Conservation (phyloP, 768 basidiomycete species). For the Rhizopogon vulgaris region DNA sequence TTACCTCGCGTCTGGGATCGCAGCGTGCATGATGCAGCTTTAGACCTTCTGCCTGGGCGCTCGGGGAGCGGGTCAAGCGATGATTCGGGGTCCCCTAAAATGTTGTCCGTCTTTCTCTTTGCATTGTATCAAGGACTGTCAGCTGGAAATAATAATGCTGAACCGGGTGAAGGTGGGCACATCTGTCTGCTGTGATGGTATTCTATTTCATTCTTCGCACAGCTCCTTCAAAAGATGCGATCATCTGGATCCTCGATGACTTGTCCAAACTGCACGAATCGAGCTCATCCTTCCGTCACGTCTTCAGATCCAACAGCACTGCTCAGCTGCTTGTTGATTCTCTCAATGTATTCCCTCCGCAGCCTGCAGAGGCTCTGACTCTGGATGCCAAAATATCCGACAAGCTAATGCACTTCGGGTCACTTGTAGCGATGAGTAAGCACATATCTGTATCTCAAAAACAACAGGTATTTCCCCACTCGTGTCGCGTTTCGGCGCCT, state of each 20-base stretch:
- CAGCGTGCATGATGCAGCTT: constrained; percentile 58
- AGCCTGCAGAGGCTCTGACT: neutral
- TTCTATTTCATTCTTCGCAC: neutral
- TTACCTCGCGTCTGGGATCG: constrained; percentile 67
- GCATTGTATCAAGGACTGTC: neutral
- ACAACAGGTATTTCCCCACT: constrained; percentile 49
- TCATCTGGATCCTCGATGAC: constrained; percentile 48
- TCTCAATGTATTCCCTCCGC: constrained; percentile 41
- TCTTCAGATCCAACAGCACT: constrained; percentile 68
- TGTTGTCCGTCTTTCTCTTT: neutral
- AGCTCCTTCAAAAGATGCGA: constrained; percentile 18
- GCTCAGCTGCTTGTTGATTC: constrained; percentile 63
- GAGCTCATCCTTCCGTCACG: constrained; percentile 58
- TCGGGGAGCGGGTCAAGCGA: neutral
- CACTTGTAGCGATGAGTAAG: constrained; percentile 61
- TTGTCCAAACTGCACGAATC: constrained; percentile 64
- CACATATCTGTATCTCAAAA: constrained; percentile 61
- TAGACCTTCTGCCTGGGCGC: constrained; percentile 61
- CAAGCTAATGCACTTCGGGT: constrained; percentile 64
- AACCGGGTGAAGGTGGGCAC: neutral
- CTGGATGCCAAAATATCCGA: constrained; percentile 38
- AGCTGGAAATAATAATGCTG: neutral
- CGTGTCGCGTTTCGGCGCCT: neutral
- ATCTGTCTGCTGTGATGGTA: neutral
- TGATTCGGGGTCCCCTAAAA: neutral